phyloP scores from a whole-genome alignment of 2,329 filamentous ascomycete genomes.

The Chaetomiaceae sp. region DNA sequence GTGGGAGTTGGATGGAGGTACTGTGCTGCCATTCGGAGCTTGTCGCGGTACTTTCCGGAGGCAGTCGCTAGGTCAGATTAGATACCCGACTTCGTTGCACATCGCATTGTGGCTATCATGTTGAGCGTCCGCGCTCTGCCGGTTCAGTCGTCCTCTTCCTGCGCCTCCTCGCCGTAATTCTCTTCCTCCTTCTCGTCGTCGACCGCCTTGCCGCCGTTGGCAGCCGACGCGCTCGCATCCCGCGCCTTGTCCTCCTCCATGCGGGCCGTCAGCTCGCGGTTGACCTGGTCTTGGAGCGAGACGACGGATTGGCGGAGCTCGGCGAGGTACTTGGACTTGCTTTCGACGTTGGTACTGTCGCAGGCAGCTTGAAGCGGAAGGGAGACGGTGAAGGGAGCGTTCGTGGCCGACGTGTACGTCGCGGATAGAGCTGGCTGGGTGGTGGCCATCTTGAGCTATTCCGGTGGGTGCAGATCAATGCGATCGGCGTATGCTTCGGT shows the following conservation, averaged over 20 bases:
- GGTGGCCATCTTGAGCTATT: slow-evolving; percentile 14
- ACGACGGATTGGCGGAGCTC: slow-evolving; percentile 51
- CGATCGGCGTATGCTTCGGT: not conserved
- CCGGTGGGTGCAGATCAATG: not conserved
- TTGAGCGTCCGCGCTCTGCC: too few species aligned
- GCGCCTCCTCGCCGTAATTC: slow-evolving; percentile 80
- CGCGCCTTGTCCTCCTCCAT: slow-evolving; percentile 67
- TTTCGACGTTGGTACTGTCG: slow-evolving; percentile 27
- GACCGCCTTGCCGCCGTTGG: slow-evolving; percentile 19
- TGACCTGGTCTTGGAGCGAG: slow-evolving; percentile 59
- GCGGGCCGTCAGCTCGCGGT: slow-evolving; percentile 62
- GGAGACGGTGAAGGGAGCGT: slow-evolving; percentile 41
- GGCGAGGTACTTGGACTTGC: slow-evolving; percentile 55
- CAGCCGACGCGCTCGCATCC: slow-evolving; percentile 18
- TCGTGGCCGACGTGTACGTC: slow-evolving; percentile 48
- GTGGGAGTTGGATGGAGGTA: too few species aligned
- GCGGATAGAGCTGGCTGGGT: slow-evolving; percentile 35
- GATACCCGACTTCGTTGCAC: too few species aligned
- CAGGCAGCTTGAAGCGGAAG: slow-evolving; percentile 33
- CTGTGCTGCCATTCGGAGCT: too few species aligned
- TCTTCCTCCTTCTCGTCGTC: slow-evolving; percentile 61
- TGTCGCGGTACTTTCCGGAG: too few species aligned
- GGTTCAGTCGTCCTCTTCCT: slow-evolving; percentile 56
- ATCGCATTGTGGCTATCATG: too few species aligned
- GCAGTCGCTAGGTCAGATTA: too few species aligned